Conservation (phyloP, 306 rosid species). For the Cercis canadensis region DNA sequence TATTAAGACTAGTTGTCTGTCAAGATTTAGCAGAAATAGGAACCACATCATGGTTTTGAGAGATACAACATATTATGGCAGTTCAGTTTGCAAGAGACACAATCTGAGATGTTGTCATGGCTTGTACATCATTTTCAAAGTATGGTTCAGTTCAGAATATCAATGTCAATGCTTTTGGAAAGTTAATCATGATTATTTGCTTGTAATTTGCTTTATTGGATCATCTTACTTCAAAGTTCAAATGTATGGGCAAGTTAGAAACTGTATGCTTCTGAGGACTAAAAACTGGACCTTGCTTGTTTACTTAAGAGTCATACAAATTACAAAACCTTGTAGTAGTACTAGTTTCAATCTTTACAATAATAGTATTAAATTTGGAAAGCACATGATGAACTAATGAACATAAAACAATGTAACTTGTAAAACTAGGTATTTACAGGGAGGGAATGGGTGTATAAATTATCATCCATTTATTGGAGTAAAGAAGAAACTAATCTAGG, state of each 20-base stretch:
- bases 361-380: slow-evolving; percentile 19
- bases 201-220: neutral
- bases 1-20: too few species aligned
- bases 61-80: slow-evolving; percentile 9
- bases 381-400: neutral
- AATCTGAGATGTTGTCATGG: slow-evolving; percentile 19
- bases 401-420: slow-evolving; percentile 19
- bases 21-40: too few species aligned
- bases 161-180: slow-evolving; percentile 9
- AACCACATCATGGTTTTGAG: too few species aligned
- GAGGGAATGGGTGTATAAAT: slow-evolving; percentile 37
- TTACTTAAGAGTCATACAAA: too few species aligned
- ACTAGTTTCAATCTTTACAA: slow-evolving; percentile 15
- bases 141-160: too few species aligned
- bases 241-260: neutral
- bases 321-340: neutral
- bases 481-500: slow-evolving; percentile 52
- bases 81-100: slow-evolving; percentile 14
- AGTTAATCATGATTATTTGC: slow-evolving; percentile 28
- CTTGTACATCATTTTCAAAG: slow-evolving; percentile 29
- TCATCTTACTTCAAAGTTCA: neutral
- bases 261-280: neutral
- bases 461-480: slow-evolving; percentile 51
- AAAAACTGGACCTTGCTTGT: too few species aligned
- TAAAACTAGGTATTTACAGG: slow-evolving; percentile 52